Conservation (phyloP, 352 stramenopile species). For the Pythium folliculosum region DNA sequence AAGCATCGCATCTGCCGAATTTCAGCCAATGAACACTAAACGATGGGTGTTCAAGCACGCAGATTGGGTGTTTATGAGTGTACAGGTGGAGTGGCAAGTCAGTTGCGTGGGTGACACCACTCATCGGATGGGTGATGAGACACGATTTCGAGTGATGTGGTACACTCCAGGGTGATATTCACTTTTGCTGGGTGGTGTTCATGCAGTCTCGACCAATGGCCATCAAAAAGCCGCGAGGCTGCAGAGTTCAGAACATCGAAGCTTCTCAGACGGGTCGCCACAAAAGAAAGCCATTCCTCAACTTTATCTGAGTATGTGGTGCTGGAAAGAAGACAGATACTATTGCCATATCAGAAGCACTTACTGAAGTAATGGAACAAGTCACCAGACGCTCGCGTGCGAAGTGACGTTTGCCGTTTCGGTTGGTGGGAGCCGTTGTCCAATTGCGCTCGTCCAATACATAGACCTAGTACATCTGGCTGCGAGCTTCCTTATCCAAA, state of each 20-base stretch:
- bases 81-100: no score
- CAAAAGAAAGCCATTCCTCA: slow-evolving; percentile 3
- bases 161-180: neutral
- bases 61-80: no score
- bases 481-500: slow-evolving; percentile 14
- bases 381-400: neutral
- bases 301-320: neutral
- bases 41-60: no score
- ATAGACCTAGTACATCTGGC: neutral
- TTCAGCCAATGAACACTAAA: no score
- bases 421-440: slow-evolving; percentile 14
- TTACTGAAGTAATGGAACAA: neutral
- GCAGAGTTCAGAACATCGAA: slow-evolving; percentile 17
- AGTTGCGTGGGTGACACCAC: neutral
- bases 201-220: neutral
- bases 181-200: neutral
- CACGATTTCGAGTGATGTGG: neutral
- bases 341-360: neutral
- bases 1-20: no score
- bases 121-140: neutral
- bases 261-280: slow-evolving; percentile 17
- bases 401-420: slow-evolving; percentile 19
- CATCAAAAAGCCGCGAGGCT: slow-evolving; percentile 5
- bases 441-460: slow-evolving; percentile 16
- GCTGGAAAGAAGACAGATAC: neutral